These are phyloP conservation scores for Planoprotostelium fungivorum DNA, from an alignment of 78 protist species.

Conservation along the genomic window DNA sequence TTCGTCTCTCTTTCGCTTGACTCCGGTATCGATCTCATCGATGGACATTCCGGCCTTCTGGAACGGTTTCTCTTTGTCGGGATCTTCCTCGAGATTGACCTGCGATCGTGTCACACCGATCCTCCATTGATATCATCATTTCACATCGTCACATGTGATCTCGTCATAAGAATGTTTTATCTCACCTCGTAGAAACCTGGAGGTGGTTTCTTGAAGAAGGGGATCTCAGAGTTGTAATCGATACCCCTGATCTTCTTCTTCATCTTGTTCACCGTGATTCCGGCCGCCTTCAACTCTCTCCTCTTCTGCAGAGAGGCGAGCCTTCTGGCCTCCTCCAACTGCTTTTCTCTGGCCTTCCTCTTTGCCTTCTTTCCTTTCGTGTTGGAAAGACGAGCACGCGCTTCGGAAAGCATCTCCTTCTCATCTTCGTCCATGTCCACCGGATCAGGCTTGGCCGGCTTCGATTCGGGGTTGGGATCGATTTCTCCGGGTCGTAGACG, in stretches of 20 bases:
- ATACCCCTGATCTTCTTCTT: conserved; percentile 29
- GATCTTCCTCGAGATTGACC: conserved; percentile 18
- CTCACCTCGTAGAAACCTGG: conserved; percentile 63
- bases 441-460: conserved; percentile 99
- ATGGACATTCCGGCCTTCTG: conserved; percentile 5
- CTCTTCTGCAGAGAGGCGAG: conserved; percentile 94
- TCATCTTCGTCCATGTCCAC: conserved; percentile 99
- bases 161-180: not conserved
- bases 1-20: conserved; percentile 26
- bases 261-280: conserved; percentile 55
- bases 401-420: conserved; percentile 96
- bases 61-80: conserved; percentile 17
- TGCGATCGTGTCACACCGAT: not conserved
- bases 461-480: conserved; percentile 95
- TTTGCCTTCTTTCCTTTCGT: conserved; percentile 98
- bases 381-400: conserved; percentile 99
- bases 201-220: conserved; percentile 49
- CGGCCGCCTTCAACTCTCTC: conserved; percentile 93
- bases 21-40: conserved; percentile 48
- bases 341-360: conserved; percentile 94
- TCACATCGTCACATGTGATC: not conserved
- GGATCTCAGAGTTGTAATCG: conserved; percentile 70
- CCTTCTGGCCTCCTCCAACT: conserved; percentile 97
- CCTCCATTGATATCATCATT: not conserved
- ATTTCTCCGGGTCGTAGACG: conserved; percentile 92